phyloP scores from a whole-genome alignment of 768 basidiomycete genomes.

The Lactarius pseudohatsudake region DNA sequence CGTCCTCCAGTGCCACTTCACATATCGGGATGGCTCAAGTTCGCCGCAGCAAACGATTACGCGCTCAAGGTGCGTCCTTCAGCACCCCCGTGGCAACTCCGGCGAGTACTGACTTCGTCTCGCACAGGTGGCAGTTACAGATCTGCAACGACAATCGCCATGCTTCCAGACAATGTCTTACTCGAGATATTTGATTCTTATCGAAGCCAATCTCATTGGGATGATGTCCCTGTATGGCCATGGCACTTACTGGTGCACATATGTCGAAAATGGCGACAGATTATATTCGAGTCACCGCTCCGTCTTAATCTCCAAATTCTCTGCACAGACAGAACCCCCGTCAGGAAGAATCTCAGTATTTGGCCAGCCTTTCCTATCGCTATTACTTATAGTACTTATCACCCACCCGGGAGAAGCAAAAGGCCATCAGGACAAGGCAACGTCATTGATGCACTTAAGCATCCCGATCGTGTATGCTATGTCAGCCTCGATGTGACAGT shows the following conservation, averaged over 20 bases:
- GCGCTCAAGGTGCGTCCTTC: neutral
- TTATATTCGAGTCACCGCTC: neutral
- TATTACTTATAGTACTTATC: neutral
- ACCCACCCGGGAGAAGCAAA: neutral
- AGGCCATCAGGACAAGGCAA: no score
- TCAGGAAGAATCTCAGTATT: neutral
- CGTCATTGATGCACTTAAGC: neutral
- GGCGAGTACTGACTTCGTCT: neutral
- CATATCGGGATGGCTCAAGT: neutral
- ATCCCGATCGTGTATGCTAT: neutral
- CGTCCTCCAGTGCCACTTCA: no score
- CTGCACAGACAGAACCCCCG: neutral
- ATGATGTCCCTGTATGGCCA: neutral
- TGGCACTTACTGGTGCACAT: neutral
- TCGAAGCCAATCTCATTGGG: neutral
- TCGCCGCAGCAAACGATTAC: neutral
- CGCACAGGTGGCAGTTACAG: neutral
- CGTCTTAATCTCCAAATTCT: neutral
- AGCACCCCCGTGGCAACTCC: neutral
- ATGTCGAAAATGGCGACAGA: neutral
- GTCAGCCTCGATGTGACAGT: neutral
- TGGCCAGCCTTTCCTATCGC: neutral
- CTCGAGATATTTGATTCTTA: neutral
- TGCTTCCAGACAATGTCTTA: neutral
- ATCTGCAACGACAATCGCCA: neutral